Evolutionary conservation across 257 asterid species (phyloP).

Genomic region (Solanum chiquidenum): DNA sequence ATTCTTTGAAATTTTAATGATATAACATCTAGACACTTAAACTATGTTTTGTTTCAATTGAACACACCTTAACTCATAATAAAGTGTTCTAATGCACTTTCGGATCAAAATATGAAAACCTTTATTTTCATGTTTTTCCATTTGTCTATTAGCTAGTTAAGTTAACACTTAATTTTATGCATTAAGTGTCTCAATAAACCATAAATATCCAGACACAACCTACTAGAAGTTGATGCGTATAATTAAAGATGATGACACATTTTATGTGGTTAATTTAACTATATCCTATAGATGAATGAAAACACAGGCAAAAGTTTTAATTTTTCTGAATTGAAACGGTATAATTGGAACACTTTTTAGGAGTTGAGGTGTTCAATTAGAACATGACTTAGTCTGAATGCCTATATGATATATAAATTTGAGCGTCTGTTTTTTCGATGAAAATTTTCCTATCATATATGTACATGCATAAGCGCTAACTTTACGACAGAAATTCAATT

Average conservation of each 20-base stretch:
- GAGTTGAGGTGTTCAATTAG: neutral
- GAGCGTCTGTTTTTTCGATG: neutral
- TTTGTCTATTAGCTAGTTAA: neutral
- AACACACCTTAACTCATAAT: neutral
- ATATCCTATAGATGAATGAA: neutral
- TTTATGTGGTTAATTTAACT: neutral
- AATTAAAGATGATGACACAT: neutral
- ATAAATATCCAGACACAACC: no score
- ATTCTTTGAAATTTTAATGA: no score
- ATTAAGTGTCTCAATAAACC: no score
- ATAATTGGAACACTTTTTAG: neutral
- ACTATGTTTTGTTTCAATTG: no score
- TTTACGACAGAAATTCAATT: no score
- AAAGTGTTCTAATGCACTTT: neutral
- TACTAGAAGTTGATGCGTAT: neutral
- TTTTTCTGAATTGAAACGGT: no score
- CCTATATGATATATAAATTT: neutral
- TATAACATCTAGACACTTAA: no score
- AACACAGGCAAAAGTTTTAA: neutral
- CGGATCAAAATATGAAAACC: neutral
- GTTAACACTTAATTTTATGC: no score
- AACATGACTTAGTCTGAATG: no score
- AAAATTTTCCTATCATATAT: neutral
- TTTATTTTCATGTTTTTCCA: no score
- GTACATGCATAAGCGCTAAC: neutral